Conservation (phyloP, 768 basidiomycete genomes). For the Boletus speciosus region DNA sequence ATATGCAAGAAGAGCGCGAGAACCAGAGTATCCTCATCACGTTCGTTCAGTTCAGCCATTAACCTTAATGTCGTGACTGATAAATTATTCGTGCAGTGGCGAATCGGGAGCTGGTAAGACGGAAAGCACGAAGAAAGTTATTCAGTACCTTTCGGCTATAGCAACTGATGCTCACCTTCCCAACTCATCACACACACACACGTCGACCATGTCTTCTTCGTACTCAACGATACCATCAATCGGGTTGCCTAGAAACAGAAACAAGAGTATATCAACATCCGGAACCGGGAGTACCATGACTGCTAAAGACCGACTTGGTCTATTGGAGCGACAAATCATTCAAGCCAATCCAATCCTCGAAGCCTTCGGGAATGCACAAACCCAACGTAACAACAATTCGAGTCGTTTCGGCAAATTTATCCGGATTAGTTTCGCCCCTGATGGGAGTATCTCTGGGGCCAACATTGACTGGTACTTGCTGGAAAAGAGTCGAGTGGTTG, state of each 20-base stretch:
- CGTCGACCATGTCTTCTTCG: conserved; percentile 55
- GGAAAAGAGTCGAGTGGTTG: conserved; percentile 95
- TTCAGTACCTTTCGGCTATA: conserved; percentile 97
- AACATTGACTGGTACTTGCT: conserved; percentile 99
- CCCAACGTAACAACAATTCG: conserved; percentile 97
- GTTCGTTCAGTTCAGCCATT: conserved; percentile 45
- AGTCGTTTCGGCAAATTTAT: conserved; percentile 99
- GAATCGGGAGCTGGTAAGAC: conserved; percentile 99
- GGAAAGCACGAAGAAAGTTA: conserved; percentile 98
- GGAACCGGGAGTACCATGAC: conserved; percentile 45
- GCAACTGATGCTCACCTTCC: conserved; percentile 72
- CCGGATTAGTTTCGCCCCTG: conserved; percentile 87
- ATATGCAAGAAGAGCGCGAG: conserved; percentile 96
- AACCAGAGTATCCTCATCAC: conserved; percentile 98
- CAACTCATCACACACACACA: conserved; percentile 60
- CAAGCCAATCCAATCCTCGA: conserved; percentile 98
- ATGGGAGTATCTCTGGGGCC: conserved; percentile 94
- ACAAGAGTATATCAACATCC: conserved; percentile 48
- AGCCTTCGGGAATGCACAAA: conserved; percentile 98
- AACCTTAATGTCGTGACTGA: conserved; percentile 9
- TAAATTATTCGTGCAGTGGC: conserved; percentile 51
- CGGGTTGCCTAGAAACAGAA: conserved; percentile 68
- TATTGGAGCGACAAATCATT: conserved; percentile 92
- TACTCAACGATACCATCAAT: conserved; percentile 57
- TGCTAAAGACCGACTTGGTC: conserved; percentile 73